Percentiles rank a stretch among this genome's conserved stretches.
Evolutionary conservation across 2,329 filamentous ascomycete genomes (phyloP).

Genomic region (Diaporthe sp.): DNA sequence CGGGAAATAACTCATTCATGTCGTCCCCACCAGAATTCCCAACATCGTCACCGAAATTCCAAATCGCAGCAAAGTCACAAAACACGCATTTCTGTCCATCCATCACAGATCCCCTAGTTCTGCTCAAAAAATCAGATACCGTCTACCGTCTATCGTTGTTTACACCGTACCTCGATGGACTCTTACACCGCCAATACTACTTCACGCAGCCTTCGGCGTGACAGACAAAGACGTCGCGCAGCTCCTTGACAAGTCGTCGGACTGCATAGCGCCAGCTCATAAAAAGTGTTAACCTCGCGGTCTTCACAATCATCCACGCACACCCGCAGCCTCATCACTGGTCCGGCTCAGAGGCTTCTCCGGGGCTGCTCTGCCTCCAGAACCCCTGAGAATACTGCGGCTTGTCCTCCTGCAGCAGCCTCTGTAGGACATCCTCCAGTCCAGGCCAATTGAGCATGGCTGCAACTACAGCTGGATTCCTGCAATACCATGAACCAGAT

Average conservation of each 20-base stretch:
- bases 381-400: not conserved
- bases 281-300: not conserved
- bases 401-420: not conserved
- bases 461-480: constrained; percentile 46
- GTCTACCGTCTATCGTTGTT: too few species aligned
- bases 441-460: not conserved
- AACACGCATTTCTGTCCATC: not conserved
- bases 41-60: constrained; percentile 4
- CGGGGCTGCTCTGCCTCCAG: not conserved
- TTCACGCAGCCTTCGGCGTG: not conserved
- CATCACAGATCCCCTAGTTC: not conserved
- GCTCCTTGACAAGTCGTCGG: not conserved
- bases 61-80: not conserved
- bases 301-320: not conserved
- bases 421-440: not conserved
- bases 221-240: not conserved
- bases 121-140: not conserved
- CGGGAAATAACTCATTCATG: not conserved
- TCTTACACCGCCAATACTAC: not conserved
- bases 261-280: not conserved
- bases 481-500: constrained; percentile 56
- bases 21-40: not conserved
- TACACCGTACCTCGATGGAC: not conserved
- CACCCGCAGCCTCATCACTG: not conserved
- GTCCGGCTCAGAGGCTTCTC: not conserved